Percentiles rank a stretch among this genome's conserved stretches.
Evolutionary conservation across 345 rosid species (phyloP).

Genomic region (Citrus reticulata): DNA sequence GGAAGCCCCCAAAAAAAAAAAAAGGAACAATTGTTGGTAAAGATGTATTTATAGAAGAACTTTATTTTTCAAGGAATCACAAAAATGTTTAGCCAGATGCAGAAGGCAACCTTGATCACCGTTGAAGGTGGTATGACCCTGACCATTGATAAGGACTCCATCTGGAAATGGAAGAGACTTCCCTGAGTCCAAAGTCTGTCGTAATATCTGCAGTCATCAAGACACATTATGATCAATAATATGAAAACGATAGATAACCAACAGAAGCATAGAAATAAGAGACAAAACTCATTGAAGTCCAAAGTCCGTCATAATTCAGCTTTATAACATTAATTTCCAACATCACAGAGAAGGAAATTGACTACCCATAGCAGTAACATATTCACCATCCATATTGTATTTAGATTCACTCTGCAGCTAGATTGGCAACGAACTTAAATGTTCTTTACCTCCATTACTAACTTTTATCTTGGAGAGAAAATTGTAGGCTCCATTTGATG

Average conservation of each 20-base stretch:
- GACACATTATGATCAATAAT: background rate
- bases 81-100: background rate
- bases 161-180: conserved; percentile 60
- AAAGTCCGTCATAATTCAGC: no score
- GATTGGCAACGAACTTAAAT: background rate
- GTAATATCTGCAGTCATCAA: conserved; percentile 38
- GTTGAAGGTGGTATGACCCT: conserved; percentile 38
- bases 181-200: conserved; percentile 61
- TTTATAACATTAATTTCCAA: background rate
- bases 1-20: conserved; percentile 6
- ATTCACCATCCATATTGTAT: background rate
- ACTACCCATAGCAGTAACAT: background rate
- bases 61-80: background rate
- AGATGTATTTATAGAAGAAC: background rate
- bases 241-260: background rate
- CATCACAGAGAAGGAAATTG: background rate
- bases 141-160: conserved; percentile 65
- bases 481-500: background rate
- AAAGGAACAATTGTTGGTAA: conserved; percentile 2
- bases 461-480: background rate
- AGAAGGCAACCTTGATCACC: conserved; percentile 56
- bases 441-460: background rate
- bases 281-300: background rate
- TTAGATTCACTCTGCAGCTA: background rate
- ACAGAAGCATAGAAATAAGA: background rate